phyloP scores from a whole-genome alignment of 2,329 filamentous ascomycete genomes.

The Talaromyces funiculosus region DNA sequence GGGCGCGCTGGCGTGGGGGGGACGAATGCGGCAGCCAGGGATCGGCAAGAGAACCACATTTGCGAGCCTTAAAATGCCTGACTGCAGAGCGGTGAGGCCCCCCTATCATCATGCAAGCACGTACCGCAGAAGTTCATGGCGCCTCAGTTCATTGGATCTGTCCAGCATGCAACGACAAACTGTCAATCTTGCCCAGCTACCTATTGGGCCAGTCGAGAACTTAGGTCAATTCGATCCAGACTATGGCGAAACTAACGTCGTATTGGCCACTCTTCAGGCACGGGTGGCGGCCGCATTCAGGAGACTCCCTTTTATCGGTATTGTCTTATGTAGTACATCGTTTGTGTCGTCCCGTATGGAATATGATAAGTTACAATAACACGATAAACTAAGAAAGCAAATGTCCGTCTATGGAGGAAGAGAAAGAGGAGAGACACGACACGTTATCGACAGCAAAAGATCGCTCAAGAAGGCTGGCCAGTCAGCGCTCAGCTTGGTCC shows the following conservation, averaged over 20 bases:
- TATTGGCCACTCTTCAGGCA: constrained; percentile 6
- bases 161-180: not conserved
- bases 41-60: constrained; percentile 2
- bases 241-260: constrained; percentile 1
- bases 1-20: not conserved
- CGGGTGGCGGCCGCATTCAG: constrained; percentile 1
- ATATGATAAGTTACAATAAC: not conserved
- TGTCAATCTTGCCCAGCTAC: not conserved
- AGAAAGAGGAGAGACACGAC: not conserved
- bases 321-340: not conserved
- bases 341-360: not conserved
- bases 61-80: not conserved
- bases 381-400: not conserved
- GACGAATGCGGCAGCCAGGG: constrained; percentile 2
- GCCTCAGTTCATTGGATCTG: not conserved
- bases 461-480: not conserved
- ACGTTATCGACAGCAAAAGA: not conserved
- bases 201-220: not conserved
- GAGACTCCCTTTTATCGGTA: not conserved
- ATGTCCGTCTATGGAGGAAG: not conserved
- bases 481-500: not conserved
- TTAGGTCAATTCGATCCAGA: not conserved
- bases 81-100: constrained; percentile 4
- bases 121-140: not conserved
- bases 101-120: not conserved